A percentile compares a stretch with the other conserved stretches of the same genome.
Evolutionary conservation across 306 rosid species (phyloP).

Genomic region (Cajanus cajan): DNA sequence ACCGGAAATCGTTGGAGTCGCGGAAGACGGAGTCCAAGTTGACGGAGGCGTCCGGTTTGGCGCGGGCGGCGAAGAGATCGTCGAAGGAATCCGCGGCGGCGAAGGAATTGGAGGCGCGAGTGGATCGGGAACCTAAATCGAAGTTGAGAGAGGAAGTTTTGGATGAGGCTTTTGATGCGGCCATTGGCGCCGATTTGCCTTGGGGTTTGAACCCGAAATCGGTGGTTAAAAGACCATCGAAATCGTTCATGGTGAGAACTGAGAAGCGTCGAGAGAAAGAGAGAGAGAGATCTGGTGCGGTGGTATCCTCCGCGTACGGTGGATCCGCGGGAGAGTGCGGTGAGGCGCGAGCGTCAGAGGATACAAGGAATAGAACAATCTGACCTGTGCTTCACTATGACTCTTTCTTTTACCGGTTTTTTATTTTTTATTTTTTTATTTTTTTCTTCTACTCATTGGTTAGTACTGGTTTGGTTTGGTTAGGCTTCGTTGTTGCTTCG

Average conservation of each 20-base stretch:
- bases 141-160: constrained; percentile 36
- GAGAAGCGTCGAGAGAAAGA: not conserved
- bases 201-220: constrained; percentile 82
- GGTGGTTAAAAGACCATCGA: constrained; percentile 73
- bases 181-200: constrained; percentile 74
- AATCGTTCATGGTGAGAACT: constrained; percentile 65
- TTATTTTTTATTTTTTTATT: not conserved
- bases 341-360: not conserved
- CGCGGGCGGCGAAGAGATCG: constrained; percentile 54
- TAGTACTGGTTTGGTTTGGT: not conserved
- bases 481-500: not conserved
- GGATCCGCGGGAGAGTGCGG: constrained; percentile 19
- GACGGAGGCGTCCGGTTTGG: constrained; percentile 49
- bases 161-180: constrained; percentile 55
- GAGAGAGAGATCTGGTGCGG: constrained; percentile 18
- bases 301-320: constrained; percentile 32
- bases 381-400: not conserved
- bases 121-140: constrained; percentile 63
- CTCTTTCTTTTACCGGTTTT: not conserved
- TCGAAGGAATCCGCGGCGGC: constrained; percentile 40
- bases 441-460: not conserved
- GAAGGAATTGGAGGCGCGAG: constrained; percentile 45
- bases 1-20: constrained; percentile 38
- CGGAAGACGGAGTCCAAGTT: constrained; percentile 61
- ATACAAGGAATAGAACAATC: constrained; percentile 1